Evolutionary conservation across 176 grass and related monocot genomes (phyloP), one percentile per base, ranked within the genome.

Genomic region (Melocanna baccifera): DNA sequence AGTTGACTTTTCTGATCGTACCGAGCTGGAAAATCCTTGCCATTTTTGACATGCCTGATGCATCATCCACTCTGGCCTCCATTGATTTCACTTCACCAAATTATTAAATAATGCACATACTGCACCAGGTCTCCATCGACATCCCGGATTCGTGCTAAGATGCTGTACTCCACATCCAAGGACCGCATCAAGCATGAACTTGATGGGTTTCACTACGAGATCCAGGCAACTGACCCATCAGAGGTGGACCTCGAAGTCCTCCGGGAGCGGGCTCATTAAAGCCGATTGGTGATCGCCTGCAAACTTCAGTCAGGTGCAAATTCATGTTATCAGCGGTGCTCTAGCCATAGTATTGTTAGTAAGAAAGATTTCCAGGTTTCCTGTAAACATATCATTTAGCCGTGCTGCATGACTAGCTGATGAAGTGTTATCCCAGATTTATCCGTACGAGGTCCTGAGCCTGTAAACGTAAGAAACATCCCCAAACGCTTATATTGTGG

Each of bases 141-240:
- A 69, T 99, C 96, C 22, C 87, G 96, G 25, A 92, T 99, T 55
- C 91, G 96, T 39, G 96, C 96, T 9, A 99, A 99, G 87, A 99
- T 99, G 96, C 78, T 99, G 32, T 99, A 99, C 81, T 70, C 96
- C 26, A 94, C 93, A 43, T 96, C 96, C n/a, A 99, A 96, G 86
- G 93, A 99, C 63, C 83, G 93, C 69, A 90, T 99, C 88, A 95
- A 92, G 84, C 75, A 92, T n/a, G 96, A 99, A 62, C 83, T 99
- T 12, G 93, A 98, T 59, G 96, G 96, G 5, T 91, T 98, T 18
- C 96, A 98, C 85, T 98, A 98, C 4, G 96, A 99, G 85, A 99
- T 99, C 83, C 96, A 99, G 76, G 96, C 96, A 26, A 99, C 96
- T 2, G 96, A 99, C 32, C 91, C 91, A 26, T 62, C 96, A 1